Percentiles rank a stretch among this genome's conserved stretches.
Conservation (phyloP, 2,329 filamentous ascomycete genomes). For the Shiraia sp. region DNA sequence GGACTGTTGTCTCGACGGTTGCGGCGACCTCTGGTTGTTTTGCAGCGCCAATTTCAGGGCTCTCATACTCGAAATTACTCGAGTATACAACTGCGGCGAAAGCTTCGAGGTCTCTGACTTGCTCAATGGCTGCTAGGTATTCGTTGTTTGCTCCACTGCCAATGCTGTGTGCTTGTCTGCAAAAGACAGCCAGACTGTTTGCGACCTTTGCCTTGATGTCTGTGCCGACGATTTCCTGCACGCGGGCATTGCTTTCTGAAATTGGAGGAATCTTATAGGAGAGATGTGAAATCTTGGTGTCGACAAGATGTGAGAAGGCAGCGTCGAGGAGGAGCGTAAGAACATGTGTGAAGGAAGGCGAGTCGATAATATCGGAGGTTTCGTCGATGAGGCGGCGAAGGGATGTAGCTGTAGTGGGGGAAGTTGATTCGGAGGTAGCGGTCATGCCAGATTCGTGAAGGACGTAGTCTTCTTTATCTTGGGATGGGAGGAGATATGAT, state of each 20-base stretch:
- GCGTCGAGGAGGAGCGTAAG: constrained; percentile 84
- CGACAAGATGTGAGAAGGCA: constrained; percentile 81
- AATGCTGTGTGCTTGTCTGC: constrained; percentile 86
- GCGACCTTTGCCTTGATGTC: constrained; percentile 73
- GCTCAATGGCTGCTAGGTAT: constrained; percentile 69
- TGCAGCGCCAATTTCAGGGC: constrained; percentile 36
- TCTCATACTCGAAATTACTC: constrained; percentile 70
- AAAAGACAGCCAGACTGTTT: constrained; percentile 85
- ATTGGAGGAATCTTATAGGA: constrained; percentile 70
- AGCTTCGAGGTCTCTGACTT: constrained; percentile 74
- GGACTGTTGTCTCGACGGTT: constrained; percentile 54
- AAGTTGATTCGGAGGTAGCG: constrained; percentile 42
- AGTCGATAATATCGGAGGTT: constrained; percentile 93
- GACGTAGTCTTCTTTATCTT: constrained; percentile 78
- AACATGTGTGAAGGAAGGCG: constrained; percentile 85
- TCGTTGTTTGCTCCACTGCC: constrained; percentile 64
- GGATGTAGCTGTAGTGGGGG: constrained; percentile 53
- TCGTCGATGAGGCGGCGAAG: constrained; percentile 89
- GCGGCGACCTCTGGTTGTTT: constrained; percentile 4
- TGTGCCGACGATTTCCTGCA: constrained; percentile 57
- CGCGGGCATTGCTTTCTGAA: constrained; percentile 46
- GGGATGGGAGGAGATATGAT: constrained; percentile 77
- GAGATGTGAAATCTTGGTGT: constrained; percentile 76
- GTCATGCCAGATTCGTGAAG: constrained; percentile 83
- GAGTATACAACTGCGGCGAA: constrained; percentile 88